phyloP scores from a whole-genome alignment of 192 early-diverging fungal genomes.

The Linnemannia zychae region DNA sequence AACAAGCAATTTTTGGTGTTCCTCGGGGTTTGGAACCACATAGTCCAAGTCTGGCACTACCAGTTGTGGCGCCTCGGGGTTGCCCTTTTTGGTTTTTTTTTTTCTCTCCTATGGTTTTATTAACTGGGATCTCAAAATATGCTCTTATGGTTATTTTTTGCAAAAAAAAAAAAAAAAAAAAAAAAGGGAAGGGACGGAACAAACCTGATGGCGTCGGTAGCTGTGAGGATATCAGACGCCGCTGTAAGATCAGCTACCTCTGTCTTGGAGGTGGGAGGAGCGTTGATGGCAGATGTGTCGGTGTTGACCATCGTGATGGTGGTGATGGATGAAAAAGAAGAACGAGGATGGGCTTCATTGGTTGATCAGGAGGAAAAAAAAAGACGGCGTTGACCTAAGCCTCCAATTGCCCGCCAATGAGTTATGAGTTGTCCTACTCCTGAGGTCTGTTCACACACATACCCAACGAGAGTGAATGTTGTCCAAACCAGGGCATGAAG shows the following conservation, averaged over 20 bases:
- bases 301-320: neutral
- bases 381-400: neutral
- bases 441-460: too few relatives aligned
- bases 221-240: neutral
- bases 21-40: conserved; percentile 41
- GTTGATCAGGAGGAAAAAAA: neutral
- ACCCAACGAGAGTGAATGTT: neutral
- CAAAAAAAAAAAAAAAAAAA: neutral
- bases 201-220: neutral
- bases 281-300: neutral
- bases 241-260: neutral
- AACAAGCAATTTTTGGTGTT: conserved; percentile 23
- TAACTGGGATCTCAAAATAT: too few relatives aligned
- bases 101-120: conserved; percentile 2
- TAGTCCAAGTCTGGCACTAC: conserved; percentile 33
- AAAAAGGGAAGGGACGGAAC: neutral
- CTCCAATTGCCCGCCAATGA: neutral
- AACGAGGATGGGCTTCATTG: conserved; percentile 5
- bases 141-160: too few relatives aligned
- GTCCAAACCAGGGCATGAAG: neutral
- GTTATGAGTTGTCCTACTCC: neutral
- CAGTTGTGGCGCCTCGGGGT: too few relatives aligned
- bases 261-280: neutral
- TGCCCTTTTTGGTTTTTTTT: too few relatives aligned
- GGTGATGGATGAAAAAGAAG: neutral